Conservation (phyloP, 2,329 filamentous ascomycete genomes). For the Sporothrix protearum region DNA sequence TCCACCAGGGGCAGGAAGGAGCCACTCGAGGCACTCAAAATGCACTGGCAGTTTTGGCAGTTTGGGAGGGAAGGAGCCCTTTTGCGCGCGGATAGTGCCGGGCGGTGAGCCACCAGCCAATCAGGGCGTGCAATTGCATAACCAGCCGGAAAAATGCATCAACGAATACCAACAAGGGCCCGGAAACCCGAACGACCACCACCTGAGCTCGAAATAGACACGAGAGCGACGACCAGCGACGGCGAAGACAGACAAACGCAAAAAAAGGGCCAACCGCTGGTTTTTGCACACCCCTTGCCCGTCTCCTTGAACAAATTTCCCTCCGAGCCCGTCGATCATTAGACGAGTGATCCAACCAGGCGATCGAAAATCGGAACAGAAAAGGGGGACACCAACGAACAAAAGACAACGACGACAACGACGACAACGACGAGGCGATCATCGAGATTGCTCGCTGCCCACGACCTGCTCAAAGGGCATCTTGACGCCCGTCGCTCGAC, state of each 20-base stretch:
- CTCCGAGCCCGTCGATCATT: slow-evolving; percentile 14
- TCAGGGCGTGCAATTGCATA: slow-evolving; percentile 32
- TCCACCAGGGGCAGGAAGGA: slow-evolving; percentile 2
- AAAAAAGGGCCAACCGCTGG: background rate
- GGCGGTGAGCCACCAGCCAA: slow-evolving; percentile 35
- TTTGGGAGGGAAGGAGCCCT: slow-evolving; percentile 6
- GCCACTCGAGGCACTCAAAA: too few species aligned
- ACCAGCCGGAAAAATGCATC: slow-evolving; percentile 13
- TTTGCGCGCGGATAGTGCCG: slow-evolving; percentile 21
- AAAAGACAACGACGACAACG: background rate
- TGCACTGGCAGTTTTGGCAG: background rate
- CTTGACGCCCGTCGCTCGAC: background rate
- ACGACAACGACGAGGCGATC: background rate
- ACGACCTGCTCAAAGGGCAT: background rate
- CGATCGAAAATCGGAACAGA: slow-evolving; percentile 3
- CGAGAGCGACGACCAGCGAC: slow-evolving; percentile 3
- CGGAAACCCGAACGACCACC: slow-evolving; percentile 14
- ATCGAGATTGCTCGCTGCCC: background rate
- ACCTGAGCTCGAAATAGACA: slow-evolving; percentile 10
- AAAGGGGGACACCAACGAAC: background rate
- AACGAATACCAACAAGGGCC: slow-evolving; percentile 4
- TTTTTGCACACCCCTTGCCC: background rate
- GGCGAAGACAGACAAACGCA: background rate
- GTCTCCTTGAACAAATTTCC: slow-evolving; percentile 16
- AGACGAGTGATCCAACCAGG: slow-evolving; percentile 13